Evolutionary conservation across 2,329 filamentous ascomycete genomes (phyloP), one percentile per base, ranked within the genome.

Genomic region (Trichoderma brevicompactum): DNA sequence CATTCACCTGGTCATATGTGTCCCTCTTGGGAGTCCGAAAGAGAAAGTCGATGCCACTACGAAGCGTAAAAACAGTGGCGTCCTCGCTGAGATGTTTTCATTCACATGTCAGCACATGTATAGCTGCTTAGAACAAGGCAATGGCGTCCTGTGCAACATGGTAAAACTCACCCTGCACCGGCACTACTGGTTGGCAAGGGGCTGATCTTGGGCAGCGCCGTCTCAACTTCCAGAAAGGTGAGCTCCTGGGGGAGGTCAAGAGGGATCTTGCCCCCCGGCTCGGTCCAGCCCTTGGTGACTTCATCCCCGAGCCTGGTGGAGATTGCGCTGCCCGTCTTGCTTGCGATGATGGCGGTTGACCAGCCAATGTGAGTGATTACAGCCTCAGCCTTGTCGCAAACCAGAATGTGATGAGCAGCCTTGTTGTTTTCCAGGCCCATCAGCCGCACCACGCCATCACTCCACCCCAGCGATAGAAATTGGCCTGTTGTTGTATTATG

Each of bases 361-460:
- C 85, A 87, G 64, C 80, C 81, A 65, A 87, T 83, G 66, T 82
- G 81, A n/a, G 79, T 80, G 69, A 87, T 82, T 70, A 70, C 79
- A 50, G 74, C 74, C 50, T 77, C 77, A 67, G 73, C 71, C 46
- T 76, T 77, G 54, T 80, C 80, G 71, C 79, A 82, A 63, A 88
- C 79, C 15, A 78, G 78, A 72, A 92, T 89, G 72, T 90, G 87
- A 75, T 95, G 90, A 19, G 93, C 87, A 12, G 90, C 86, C 77
- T 94, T 96, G 75, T 88, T 91, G 71, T 87, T 94, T 75, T 95
- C 92, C 23, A 92, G 79, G 67, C 90, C 91, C 75, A 94, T 85
- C 41, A 96, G 79, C 65, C 92, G 88, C 19, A 95, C 86, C 7
- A 86, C 85, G 34, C 91, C 91, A 79, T 96, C 92, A 70, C 86